Conservation (phyloP, 2,329 filamentous ascomycete species). For the Delphinella strobiligena region DNA sequence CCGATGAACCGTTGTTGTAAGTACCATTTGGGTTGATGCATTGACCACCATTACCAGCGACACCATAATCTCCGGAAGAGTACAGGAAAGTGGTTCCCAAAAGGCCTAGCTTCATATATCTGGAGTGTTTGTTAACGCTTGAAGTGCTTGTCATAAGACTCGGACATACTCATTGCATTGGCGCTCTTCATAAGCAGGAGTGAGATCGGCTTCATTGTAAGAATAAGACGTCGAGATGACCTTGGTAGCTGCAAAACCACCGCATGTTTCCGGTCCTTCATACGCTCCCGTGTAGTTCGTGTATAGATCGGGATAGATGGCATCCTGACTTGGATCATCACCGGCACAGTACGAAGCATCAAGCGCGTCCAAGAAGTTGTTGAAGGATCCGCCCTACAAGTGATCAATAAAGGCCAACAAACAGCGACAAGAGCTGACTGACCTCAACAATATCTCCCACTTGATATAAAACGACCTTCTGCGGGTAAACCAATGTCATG, state of each 20-base stretch:
- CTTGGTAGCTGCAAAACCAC: slow-evolving; percentile 34
- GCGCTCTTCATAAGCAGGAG: slow-evolving; percentile 36
- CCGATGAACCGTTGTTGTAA: slow-evolving; percentile 16
- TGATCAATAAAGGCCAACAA: too few relatives aligned
- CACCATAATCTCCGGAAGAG: slow-evolving; percentile 37
- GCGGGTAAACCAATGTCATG: slow-evolving; percentile 41
- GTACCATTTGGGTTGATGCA: slow-evolving; percentile 31
- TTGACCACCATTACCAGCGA: slow-evolving; percentile 19
- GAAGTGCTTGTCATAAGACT: too few relatives aligned
- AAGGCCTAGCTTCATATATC: slow-evolving; percentile 45
- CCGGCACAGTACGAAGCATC: slow-evolving; percentile 34
- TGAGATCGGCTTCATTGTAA: slow-evolving; percentile 40
- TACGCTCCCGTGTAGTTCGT: slow-evolving; percentile 22
- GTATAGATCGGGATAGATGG: slow-evolving; percentile 25
- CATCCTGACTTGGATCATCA: slow-evolving; percentile 26
- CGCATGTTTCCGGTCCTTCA: slow-evolving; percentile 33
- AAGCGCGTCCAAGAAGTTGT: slow-evolving; percentile 31
- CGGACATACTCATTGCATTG: slow-evolving; percentile 47
- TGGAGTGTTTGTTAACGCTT: too few relatives aligned
- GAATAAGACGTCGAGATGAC: slow-evolving; percentile 45
- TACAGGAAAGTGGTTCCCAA: slow-evolving; percentile 40
- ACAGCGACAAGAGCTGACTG: too few relatives aligned
- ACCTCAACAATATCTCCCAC: slow-evolving; percentile 29
- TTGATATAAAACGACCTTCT: slow-evolving; percentile 39
- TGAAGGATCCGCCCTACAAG: slow-evolving; percentile 20